phyloP scores from a whole-genome alignment of 768 basidiomycete species.

The Russula griseocarnosa region DNA sequence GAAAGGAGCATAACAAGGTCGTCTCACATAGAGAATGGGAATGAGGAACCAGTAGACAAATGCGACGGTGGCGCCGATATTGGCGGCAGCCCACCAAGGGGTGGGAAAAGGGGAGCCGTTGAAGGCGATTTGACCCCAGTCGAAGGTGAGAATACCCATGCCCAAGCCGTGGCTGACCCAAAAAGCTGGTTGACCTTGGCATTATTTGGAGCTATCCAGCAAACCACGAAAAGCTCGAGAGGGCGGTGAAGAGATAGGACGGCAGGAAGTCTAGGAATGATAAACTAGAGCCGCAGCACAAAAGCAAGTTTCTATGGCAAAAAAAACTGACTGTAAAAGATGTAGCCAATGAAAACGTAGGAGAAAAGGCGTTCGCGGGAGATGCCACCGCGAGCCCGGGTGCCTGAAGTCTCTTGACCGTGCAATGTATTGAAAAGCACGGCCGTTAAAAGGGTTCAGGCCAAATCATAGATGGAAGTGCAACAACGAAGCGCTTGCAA shows the following conservation, averaged over 20 bases:
- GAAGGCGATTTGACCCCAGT: slow-evolving; percentile 74
- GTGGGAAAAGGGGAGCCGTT: slow-evolving; percentile 67
- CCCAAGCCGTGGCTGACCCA: slow-evolving; percentile 42
- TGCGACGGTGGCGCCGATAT: slow-evolving; percentile 57
- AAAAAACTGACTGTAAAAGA: slow-evolving; percentile 56
- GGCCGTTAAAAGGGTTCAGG: slow-evolving; percentile 42
- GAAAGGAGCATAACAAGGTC: slow-evolving; percentile 10
- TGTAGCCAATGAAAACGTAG: slow-evolving; percentile 39
- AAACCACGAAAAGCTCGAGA: slow-evolving; percentile 43
- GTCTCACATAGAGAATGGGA: slow-evolving; percentile 48
- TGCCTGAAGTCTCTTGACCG: slow-evolving; percentile 40
- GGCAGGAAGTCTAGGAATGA: slow-evolving; percentile 8
- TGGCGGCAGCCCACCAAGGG: slow-evolving; percentile 82
- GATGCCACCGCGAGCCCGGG: slow-evolving; percentile 45
- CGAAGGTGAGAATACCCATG: slow-evolving; percentile 76
- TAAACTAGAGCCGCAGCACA: neutral
- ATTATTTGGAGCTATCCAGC: slow-evolving; percentile 70
- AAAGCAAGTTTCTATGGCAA: slow-evolving; percentile 51
- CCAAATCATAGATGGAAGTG: slow-evolving; percentile 46
- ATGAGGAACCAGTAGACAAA: slow-evolving; percentile 68
- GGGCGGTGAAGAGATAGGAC: slow-evolving; percentile 29
- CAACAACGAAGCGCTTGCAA: slow-evolving; percentile 44
- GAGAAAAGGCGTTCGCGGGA: slow-evolving; percentile 52
- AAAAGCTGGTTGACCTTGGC: slow-evolving; percentile 71
- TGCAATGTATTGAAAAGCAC: slow-evolving; percentile 46